phyloP scores from a whole-genome alignment of 192 early-diverging fungal genomes.

The Coemansia sp. region DNA sequence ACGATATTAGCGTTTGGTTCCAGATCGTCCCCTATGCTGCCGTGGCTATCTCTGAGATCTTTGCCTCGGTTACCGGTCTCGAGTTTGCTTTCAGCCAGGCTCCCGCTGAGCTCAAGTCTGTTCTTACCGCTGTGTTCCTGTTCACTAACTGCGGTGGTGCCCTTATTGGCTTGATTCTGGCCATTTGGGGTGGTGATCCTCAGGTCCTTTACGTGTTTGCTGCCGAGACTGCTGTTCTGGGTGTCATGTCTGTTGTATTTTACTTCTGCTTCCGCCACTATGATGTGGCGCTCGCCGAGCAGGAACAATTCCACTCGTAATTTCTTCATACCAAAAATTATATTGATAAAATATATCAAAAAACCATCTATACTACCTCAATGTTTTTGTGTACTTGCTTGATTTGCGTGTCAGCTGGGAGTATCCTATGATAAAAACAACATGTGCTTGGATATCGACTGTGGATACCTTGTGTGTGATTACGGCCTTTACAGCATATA shows the following conservation, averaged over 20 bases:
- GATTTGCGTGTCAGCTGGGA: not conserved
- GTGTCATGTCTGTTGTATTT: constrained; percentile 47
- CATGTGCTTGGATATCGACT: not conserved
- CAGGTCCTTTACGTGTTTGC: constrained; percentile 64
- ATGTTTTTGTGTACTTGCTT: not conserved
- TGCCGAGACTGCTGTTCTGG: constrained; percentile 44
- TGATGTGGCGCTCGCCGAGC: constrained; percentile 35
- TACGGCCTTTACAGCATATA: not conserved
- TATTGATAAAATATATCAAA: not conserved
- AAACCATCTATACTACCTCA: not conserved
- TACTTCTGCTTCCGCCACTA: constrained; percentile 58
- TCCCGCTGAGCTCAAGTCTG: constrained; percentile 65
- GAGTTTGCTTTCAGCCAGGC: constrained; percentile 73
- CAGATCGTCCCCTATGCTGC: constrained; percentile 65
- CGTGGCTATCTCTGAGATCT: constrained; percentile 68
- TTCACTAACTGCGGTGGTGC: constrained; percentile 62
- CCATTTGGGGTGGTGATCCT: constrained; percentile 59
- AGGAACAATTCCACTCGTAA: constrained; percentile 24
- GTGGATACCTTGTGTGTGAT: not conserved
- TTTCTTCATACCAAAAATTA: not conserved
- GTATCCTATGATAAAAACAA: not conserved
- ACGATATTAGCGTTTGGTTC: constrained; percentile 62
- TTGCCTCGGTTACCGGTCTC: constrained; percentile 70
- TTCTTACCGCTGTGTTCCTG: constrained; percentile 72
- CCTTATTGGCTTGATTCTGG: constrained; percentile 51